Base-by-base conservation (phyloP, 2,329 filamentous ascomycete species). In the Didymella lethalis region DNA sequence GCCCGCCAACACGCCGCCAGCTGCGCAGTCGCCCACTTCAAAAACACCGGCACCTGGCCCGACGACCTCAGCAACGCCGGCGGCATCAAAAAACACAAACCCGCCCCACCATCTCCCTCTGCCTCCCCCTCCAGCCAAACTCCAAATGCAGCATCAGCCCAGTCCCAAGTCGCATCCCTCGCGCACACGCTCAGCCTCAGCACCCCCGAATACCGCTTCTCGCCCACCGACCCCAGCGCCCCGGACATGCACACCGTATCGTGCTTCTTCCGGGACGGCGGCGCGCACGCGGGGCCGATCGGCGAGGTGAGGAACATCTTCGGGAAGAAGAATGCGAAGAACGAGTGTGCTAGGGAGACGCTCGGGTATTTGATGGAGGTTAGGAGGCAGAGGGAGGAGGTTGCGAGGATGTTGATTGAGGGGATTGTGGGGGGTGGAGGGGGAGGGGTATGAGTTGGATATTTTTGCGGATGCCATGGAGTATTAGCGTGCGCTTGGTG, bases 271-370 rank as follows among this genome's bases (percentile, higher is more conserved):
- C 51, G 54, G 26, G 57, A 61, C 34, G 64, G 54, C 0, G 70
- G 68, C 1, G 43, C 41, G 48, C 68, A 71, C 18, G 56, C 52
- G 7, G 73, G 70, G 0, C 71, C 75, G 3, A 65, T 84, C 18
- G 82, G 80, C 25, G 69, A 78, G 53, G 77, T 82, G 2, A 59
- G 70, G 0, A 72, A 78, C 53, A 70, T 84, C 0, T 80, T 72
- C 60, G 83, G 83, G 2, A 81, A 79, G 74, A 83, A 82, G 70
- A 80, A 74, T 47, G 81, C 82, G 0, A 83, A 80, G 67, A 80
- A 84, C 57, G 77, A 78, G 60, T 79, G 81, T 68, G 82, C 82
- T n/a, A 68, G 74, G 56, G 54, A 71, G 32, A 76, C 82, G 10
- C 54, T 81, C 64, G 52, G 26, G 73, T 82, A 44, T 63, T 84